phyloP scores from a whole-genome alignment of 2,329 filamentous ascomycete genomes.

The Hymenoscyphus repandus region DNA sequence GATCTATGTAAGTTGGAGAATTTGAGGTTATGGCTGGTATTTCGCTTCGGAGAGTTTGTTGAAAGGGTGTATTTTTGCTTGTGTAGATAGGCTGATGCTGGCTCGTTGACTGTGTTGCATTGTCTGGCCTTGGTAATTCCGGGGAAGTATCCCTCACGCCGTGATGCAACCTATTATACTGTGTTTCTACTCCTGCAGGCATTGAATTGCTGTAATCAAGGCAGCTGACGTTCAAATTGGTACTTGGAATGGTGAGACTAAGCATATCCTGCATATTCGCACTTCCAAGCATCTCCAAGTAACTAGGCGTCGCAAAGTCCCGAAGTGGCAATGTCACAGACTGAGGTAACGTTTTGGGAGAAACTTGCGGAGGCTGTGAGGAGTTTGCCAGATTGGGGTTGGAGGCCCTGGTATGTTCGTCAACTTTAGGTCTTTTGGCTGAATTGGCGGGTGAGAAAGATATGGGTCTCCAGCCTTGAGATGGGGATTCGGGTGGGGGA shows the following conservation, averaged over 20 bases:
- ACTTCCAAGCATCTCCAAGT: conserved; percentile 3
- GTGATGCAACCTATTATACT: background rate
- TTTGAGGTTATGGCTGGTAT: too few species aligned
- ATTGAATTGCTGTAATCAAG: background rate
- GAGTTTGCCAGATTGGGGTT: background rate
- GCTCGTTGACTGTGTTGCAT: too few species aligned
- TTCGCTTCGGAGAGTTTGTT: too few species aligned
- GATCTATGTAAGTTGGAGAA: too few species aligned
- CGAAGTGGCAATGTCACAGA: background rate
- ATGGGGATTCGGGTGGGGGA: too few species aligned
- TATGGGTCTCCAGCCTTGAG: too few species aligned
- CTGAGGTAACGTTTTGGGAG: conserved; percentile 2
- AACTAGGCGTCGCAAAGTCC: background rate
- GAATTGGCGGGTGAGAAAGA: background rate
- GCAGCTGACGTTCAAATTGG: background rate
- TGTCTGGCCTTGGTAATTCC: too few species aligned
- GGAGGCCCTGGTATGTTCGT: background rate
- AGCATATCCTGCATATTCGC: background rate
- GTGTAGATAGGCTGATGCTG: too few species aligned
- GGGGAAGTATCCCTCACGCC: background rate
- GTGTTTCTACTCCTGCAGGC: background rate
- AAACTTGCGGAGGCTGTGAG: background rate
- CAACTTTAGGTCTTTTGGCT: conserved; percentile 13
- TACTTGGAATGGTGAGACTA: background rate
- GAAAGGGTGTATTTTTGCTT: too few species aligned